phyloP scores from a whole-genome alignment of 1,284 basidiomycete species.

The Cryptococcus jaspeensis region DNA sequence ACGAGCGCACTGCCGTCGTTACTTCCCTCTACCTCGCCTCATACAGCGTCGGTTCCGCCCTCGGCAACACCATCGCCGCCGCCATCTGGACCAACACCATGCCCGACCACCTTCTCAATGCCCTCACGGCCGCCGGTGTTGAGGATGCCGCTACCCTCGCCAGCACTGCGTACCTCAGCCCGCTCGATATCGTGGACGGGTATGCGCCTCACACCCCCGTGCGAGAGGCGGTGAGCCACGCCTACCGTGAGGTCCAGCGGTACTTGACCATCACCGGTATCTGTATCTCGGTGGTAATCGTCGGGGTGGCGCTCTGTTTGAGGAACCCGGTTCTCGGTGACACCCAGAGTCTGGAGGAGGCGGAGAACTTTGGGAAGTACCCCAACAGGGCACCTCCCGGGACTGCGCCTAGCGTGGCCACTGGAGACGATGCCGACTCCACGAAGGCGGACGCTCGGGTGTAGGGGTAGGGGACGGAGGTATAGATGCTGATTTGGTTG shows the following conservation, averaged over 20 bases:
- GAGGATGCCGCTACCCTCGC: constrained; percentile 42
- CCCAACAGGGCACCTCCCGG: too few species aligned
- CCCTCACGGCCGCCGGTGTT: constrained; percentile 18
- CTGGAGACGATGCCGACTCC: too few species aligned
- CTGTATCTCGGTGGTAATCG: constrained; percentile 30
- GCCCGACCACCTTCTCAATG: constrained; percentile 20
- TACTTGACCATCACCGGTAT: constrained; percentile 44
- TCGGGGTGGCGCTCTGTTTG: constrained; percentile 28
- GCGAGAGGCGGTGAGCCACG: constrained; percentile 36
- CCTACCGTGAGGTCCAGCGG: constrained; percentile 43
- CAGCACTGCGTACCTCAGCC: constrained; percentile 39
- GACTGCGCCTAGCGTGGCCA: too few species aligned
- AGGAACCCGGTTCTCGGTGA: constrained; percentile 36
- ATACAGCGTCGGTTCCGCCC: constrained; percentile 50
- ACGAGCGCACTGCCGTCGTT: constrained; percentile 51
- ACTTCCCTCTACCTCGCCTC: constrained; percentile 50
- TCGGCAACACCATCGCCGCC: constrained; percentile 51
- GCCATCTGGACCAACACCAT: constrained; percentile 48
- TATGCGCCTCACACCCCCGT: constrained; percentile 47
- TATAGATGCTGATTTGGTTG: too few species aligned
- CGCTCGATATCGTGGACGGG: constrained; percentile 36
- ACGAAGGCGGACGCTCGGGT: too few species aligned
- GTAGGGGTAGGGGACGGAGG: too few species aligned
- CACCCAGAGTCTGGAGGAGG: constrained; percentile 34
- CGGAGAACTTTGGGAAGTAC: constrained; percentile 23